Conservation (phyloP, 2,329 filamentous ascomycete genomes). For the Capronia coronata region DNA sequence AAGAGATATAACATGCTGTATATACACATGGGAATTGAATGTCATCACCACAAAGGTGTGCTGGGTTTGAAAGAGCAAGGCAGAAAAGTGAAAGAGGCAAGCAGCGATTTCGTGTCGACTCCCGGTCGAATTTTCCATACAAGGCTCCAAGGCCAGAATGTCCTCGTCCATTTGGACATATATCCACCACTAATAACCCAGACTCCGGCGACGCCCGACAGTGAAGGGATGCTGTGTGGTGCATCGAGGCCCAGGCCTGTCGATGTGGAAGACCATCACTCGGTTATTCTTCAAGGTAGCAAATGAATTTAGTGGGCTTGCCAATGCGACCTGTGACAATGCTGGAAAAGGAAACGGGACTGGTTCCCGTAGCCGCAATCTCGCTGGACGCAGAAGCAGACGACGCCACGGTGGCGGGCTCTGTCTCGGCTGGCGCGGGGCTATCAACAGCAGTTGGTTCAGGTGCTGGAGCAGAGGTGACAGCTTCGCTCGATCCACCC, state of each 20-base stretch:
- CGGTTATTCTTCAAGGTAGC: slow-evolving; percentile 19
- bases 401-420: background rate
- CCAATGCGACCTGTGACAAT: slow-evolving; percentile 22
- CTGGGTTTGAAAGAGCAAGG: background rate
- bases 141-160: too few relatives aligned
- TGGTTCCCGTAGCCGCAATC: slow-evolving; percentile 1
- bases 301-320: slow-evolving; percentile 21
- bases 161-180: too few relatives aligned
- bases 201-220: too few relatives aligned
- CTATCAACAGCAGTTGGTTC: background rate
- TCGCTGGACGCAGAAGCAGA: background rate
- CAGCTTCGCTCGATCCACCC: background rate
- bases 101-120: background rate
- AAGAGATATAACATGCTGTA: too few relatives aligned
- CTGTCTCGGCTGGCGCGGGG: background rate
- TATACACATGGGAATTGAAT: background rate
- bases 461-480: background rate
- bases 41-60: background rate
- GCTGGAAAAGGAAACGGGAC: slow-evolving; percentile 23
- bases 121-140: background rate
- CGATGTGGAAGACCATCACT: too few relatives aligned
- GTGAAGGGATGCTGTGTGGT: too few relatives aligned
- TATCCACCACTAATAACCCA: too few relatives aligned
- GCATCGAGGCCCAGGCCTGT: too few relatives aligned
- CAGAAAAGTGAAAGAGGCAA: background rate